Evolutionary conservation across 768 basidiomycete species (phyloP).

Genomic region (Boletus sp.): DNA sequence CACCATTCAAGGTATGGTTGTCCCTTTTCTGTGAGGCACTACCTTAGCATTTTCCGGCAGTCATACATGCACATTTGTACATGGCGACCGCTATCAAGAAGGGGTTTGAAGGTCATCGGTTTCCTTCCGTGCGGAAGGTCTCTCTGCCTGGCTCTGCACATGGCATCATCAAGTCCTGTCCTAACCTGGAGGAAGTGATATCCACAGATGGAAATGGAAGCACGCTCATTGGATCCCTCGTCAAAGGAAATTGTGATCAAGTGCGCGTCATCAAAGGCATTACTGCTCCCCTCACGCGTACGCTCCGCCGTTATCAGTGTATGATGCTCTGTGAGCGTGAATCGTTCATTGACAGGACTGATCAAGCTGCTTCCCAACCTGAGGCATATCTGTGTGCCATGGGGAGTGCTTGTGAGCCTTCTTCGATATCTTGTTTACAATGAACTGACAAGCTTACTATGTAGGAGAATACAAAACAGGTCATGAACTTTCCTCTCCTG

Average conservation of each 20-base stretch:
- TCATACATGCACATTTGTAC: not conserved
- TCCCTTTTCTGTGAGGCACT: not conserved
- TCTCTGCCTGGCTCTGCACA: conserved; percentile 4
- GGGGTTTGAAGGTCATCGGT: conserved; percentile 7
- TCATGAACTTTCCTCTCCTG: not conserved
- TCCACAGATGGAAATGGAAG: conserved; percentile 8
- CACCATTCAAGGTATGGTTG: too few species aligned
- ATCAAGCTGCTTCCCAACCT: conserved; percentile 6
- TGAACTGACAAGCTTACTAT: not conserved
- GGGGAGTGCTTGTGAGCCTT: not conserved
- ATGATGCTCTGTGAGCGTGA: not conserved
- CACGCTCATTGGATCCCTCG: conserved; percentile 2
- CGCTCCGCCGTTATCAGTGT: conserved; percentile 3
- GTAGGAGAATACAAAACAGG: not conserved
- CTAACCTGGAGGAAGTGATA: conserved; percentile 7
- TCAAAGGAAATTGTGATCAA: conserved; percentile 2
- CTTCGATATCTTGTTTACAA: not conserved
- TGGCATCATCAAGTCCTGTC: conserved; percentile 10
- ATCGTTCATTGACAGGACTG: not conserved
- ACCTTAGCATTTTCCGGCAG: not conserved
- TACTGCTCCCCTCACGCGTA: not conserved
- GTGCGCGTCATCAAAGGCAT: conserved; percentile 10
- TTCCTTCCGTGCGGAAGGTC: conserved; percentile 11
- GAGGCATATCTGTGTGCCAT: not conserved
- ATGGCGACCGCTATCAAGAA: conserved; percentile 8